These are phyloP conservation scores for Boletus tylopilopsis DNA, from an alignment of 768 basidiomycete genomes.

Conservation along the genomic window DNA sequence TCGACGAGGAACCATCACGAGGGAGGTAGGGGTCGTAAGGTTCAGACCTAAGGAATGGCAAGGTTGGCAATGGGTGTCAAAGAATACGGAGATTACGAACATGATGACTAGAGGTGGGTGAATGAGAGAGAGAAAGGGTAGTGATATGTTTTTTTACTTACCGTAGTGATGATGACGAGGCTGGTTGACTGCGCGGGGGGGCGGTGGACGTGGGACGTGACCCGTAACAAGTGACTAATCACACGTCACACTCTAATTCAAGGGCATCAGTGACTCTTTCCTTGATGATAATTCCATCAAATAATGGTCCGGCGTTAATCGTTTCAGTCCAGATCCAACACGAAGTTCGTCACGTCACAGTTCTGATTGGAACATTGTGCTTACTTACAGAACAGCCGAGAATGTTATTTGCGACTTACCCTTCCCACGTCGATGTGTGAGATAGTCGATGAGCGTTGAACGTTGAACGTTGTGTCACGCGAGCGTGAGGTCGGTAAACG, in stretches of 20 bases:
- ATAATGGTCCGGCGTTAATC: too few relatives aligned
- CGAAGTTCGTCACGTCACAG: too few relatives aligned
- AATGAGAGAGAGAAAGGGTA: neutral
- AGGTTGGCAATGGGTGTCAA: conserved; percentile 5
- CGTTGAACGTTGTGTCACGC: too few relatives aligned
- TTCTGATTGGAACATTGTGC: too few relatives aligned
- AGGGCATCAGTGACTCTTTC: too few relatives aligned
- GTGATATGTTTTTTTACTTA: conserved; percentile 11
- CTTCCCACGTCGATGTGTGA: too few relatives aligned
- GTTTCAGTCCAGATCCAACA: too few relatives aligned
- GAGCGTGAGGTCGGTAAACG: too few relatives aligned
- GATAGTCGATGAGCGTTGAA: too few relatives aligned
- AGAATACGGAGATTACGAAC: conserved; percentile 21
- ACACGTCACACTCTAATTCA: conserved; percentile 17
- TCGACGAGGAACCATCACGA: conserved; percentile 66
- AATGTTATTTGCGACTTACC: too few relatives aligned
- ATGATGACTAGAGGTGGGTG: conserved; percentile 12
- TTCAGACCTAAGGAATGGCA: conserved; percentile 67
- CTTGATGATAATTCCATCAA: too few relatives aligned
- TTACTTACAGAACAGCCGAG: too few relatives aligned
- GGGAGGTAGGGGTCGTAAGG: conserved; percentile 99
- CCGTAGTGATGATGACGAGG: conserved; percentile 16
- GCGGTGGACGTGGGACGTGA: conserved; percentile 9
- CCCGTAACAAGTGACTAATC: conserved; percentile 6
- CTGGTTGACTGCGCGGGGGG: conserved; percentile 21